A percentile compares a stretch with the other conserved stretches of the same genome.
These are phyloP conservation scores for Magnusiomyces ingens DNA, from an alignment of 1,139 yeast genomes.

Conservation along the genomic window DNA sequence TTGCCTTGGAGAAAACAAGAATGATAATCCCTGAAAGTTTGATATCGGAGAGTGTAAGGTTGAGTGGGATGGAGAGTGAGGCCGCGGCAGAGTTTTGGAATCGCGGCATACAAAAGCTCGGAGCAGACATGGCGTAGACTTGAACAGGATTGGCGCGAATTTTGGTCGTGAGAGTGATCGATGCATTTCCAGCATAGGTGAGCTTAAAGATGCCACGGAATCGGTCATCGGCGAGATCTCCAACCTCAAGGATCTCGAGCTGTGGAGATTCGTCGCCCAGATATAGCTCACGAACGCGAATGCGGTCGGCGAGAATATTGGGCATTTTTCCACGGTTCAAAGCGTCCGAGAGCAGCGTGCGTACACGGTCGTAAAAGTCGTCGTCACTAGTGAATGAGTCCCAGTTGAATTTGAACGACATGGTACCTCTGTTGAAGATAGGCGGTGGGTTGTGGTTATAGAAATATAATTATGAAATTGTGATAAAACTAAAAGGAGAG, in stretches of 20 bases:
- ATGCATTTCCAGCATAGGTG: slow-evolving; percentile 73
- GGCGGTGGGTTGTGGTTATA: not conserved
- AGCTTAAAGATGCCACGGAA: slow-evolving; percentile 83
- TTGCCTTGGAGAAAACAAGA: slow-evolving; percentile 71
- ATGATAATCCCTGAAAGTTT: slow-evolving; percentile 75
- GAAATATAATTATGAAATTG: no score
- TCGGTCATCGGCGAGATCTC: slow-evolving; percentile 72
- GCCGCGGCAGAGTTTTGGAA: slow-evolving; percentile 56
- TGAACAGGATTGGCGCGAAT: slow-evolving; percentile 81
- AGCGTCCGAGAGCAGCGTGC: slow-evolving; percentile 65
- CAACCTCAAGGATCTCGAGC: slow-evolving; percentile 78
- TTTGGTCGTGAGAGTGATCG: slow-evolving; percentile 69
- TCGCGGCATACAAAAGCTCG: slow-evolving; percentile 54
- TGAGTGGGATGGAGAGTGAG: slow-evolving; percentile 71
- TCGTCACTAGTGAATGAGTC: slow-evolving; percentile 60
- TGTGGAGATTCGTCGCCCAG: slow-evolving; percentile 75
- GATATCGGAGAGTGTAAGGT: slow-evolving; percentile 66
- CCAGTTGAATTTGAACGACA: slow-evolving; percentile 83
- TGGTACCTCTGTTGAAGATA: slow-evolving; percentile 22
- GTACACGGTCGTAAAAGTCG: slow-evolving; percentile 58
- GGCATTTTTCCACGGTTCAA: slow-evolving; percentile 71
- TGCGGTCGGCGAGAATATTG: slow-evolving; percentile 65
- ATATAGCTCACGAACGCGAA: slow-evolving; percentile 63
- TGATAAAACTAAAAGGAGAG: not conserved
- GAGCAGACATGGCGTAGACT: slow-evolving; percentile 48